Evolutionary conservation across 257 asterid genomes (phyloP).

Genomic region (Gentiana dahurica): DNA sequence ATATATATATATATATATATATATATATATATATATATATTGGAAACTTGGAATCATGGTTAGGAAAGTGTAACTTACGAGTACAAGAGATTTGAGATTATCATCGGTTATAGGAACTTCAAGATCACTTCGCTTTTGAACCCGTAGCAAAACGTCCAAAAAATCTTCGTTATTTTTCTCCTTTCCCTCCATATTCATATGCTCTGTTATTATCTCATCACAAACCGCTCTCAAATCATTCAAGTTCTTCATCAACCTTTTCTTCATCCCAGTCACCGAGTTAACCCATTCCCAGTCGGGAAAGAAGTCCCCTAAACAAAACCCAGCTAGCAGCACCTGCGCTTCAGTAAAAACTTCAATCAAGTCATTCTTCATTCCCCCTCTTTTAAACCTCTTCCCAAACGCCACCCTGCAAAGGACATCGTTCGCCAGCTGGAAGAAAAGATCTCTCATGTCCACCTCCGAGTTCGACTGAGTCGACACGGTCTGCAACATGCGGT

Average conservation of each 20-base stretch:
- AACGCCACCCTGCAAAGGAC: constrained; percentile 28
- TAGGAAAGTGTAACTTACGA: background rate
- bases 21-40: too few species aligned
- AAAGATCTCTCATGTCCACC: constrained; percentile 20
- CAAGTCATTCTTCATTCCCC: constrained; percentile 11
- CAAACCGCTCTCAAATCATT: constrained; percentile 24
- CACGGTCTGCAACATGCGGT: constrained; percentile 15
- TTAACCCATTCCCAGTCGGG: constrained; percentile 31
- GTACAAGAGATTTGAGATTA: constrained; percentile 33
- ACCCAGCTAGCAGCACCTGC: constrained; percentile 26
- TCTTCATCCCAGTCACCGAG: constrained; percentile 25
- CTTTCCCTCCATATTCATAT: background rate
- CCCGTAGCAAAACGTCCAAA: constrained; percentile 26
- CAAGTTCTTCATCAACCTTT: constrained; percentile 23
- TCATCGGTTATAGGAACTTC: constrained; percentile 31
- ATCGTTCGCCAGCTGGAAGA: constrained; percentile 24
- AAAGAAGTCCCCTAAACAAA: constrained; percentile 25
- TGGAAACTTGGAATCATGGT: too few species aligned
- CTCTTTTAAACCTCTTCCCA: constrained; percentile 21
- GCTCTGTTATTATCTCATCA: constrained; percentile 27
- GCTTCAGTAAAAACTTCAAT: constrained; percentile 27
- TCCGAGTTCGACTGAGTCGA: constrained; percentile 1
- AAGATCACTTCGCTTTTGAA: constrained; percentile 23
- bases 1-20: too few species aligned
- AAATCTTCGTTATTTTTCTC: constrained; percentile 14